Percentiles rank a stretch among this genome's conserved stretches.
phyloP scores from a whole-genome alignment of 495 filamentous ascomycete species.

The Penicillium chermesinum region DNA sequence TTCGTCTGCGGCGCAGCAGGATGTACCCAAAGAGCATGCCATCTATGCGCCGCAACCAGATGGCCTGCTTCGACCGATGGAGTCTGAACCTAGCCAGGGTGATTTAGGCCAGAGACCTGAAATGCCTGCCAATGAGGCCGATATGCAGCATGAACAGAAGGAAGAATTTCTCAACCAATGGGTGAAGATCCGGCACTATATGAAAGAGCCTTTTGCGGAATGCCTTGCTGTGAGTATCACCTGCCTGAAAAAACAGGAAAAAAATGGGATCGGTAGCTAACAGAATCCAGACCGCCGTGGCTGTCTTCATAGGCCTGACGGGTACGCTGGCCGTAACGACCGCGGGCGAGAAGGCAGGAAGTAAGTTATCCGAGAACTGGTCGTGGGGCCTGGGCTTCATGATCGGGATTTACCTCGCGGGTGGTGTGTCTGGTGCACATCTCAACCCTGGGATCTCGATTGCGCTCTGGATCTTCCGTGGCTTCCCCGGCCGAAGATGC shows the following conservation, averaged over 20 bases:
- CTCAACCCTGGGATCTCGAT: constrained; percentile 16
- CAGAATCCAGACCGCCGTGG: constrained; percentile 11
- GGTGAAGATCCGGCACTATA: constrained; percentile 9
- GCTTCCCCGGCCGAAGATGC: constrained; percentile 13
- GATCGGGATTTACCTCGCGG: constrained; percentile 15
- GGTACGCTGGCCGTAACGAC: constrained; percentile 13
- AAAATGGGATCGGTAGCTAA: not conserved
- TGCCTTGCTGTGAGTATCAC: constrained; percentile 11
- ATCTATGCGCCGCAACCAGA: constrained; percentile 12
- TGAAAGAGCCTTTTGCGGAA: constrained; percentile 17
- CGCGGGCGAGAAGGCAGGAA: constrained; percentile 6
- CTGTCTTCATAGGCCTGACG: constrained; percentile 11
- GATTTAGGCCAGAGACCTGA: not conserved
- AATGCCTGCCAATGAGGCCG: not conserved
- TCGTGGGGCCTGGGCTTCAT: constrained; percentile 19
- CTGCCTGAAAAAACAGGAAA: not conserved
- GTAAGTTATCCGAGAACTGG: constrained; percentile 6
- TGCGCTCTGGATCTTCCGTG: constrained; percentile 13
- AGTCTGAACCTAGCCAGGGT: constrained; percentile 2
- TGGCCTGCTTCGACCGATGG: constrained; percentile 12
- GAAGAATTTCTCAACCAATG: constrained; percentile 17
- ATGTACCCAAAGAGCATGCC: not conserved
- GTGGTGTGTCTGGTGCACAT: constrained; percentile 17
- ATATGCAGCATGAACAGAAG: not conserved
- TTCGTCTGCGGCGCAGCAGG: constrained; percentile 10